Evolutionary conservation across 257 asterid genomes (phyloP).

Genomic region (Henckelia pumila): DNA sequence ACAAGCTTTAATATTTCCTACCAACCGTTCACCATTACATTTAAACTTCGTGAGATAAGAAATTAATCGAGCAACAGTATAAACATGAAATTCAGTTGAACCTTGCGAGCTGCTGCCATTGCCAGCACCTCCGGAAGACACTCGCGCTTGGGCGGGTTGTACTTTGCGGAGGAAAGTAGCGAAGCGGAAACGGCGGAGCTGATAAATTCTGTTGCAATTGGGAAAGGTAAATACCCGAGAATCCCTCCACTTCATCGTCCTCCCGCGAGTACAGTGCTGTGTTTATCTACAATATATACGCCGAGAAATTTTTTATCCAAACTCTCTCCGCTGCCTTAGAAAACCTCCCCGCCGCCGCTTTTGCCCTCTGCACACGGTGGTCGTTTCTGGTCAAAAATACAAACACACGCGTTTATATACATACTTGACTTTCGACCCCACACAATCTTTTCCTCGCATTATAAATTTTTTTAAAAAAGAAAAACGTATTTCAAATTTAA

Average conservation of each 20-base stretch:
- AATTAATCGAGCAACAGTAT: neutral
- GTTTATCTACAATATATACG: too few species aligned
- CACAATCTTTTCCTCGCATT: too few species aligned
- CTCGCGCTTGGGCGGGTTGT: constrained; percentile 46
- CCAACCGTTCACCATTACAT: neutral
- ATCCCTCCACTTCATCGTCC: constrained; percentile 63
- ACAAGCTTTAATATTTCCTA: neutral
- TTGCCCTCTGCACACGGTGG: too few species aligned
- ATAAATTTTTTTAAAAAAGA: too few species aligned
- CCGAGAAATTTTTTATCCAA: too few species aligned
- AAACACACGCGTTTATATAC: too few species aligned
- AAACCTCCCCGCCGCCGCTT: too few species aligned
- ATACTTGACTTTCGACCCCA: too few species aligned
- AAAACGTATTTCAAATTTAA: too few species aligned
- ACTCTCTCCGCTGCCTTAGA: too few species aligned
- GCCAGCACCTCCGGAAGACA: constrained; percentile 43
- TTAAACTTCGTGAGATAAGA: neutral
- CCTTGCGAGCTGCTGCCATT: constrained; percentile 57
- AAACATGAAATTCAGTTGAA: constrained; percentile 25
- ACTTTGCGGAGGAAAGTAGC: constrained; percentile 60
- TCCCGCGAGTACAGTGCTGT: neutral
- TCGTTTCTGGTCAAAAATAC: too few species aligned
- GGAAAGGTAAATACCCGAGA: constrained; percentile 31
- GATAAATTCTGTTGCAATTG: constrained; percentile 27
- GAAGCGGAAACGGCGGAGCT: constrained; percentile 47